Evolutionary conservation across 257 asterid genomes (phyloP), one percentile per base, ranked within the genome.

Genomic region (Ocimum tenuiflorum): DNA sequence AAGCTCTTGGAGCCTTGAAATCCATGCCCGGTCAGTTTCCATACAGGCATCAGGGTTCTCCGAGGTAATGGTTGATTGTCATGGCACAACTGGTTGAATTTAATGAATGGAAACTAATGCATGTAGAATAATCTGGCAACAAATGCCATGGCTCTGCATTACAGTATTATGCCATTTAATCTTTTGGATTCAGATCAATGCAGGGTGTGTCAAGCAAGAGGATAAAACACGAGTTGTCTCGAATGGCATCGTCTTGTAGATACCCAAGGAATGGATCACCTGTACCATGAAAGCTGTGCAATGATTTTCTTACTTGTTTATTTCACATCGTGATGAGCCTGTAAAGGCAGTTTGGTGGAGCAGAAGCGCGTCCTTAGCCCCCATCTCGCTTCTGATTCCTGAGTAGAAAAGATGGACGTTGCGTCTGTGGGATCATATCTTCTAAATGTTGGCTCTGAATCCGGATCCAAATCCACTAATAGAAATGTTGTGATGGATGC

Each of bases 1-100:
- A 78, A 71, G 99, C 99, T 72, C 87, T 90, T 69, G 89, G 77
- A 59, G 77, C 88, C 73, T 71, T 94, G 80, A 83, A 81, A 71
- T 73, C 95, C 74, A 85, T 69, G 82, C 78, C 73, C 6, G 85
- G 82, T 67, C 91, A 74, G 68, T 75, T 72, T 69, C 72, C 95
- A 70, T 82, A 83, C 74, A 80, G 83, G 77, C 95, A 76, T 67
- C 97, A 83, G 63, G 88, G 75, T 73, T 88, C 95, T 76, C 95
- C 92, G 1, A 86, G 95, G 99, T 46, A 23, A 53, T 59, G n/a
- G 66, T 48, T 42, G 23, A 13, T 33, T 31, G 20, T 51, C 54
- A n/a, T 49, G 49, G 58, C 39, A 19, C 54, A 73, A 60, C 19
- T 24, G 17, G 11, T 12, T 54, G 20, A 18, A 41, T 36, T 50